A percentile compares a stretch with the other conserved stretches of the same genome.
phyloP scores from a whole-genome alignment of 768 basidiomycete species.

The Pleurotus ostreatus region DNA sequence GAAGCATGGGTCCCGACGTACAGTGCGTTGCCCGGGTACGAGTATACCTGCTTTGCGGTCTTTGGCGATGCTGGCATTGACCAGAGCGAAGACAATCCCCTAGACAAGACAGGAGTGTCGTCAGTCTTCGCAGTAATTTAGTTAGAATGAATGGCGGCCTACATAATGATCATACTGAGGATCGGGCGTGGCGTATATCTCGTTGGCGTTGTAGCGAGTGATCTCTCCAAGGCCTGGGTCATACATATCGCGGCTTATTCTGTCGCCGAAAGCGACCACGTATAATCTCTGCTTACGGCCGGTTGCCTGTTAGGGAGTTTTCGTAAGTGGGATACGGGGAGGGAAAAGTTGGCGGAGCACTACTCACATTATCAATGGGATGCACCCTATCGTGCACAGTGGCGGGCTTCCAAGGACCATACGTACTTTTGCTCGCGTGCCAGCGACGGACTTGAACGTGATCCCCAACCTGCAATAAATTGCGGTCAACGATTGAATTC shows the following conservation, averaged over 20 bases:
- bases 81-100: background rate
- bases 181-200: background rate
- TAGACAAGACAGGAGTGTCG: background rate
- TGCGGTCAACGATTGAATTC: background rate
- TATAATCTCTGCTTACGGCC: background rate
- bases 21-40: background rate
- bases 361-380: background rate
- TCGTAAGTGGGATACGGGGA: background rate
- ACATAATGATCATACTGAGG: background rate
- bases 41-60: background rate
- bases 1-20: background rate
- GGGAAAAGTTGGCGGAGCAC: background rate
- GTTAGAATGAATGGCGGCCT: background rate
- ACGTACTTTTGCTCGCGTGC: background rate
- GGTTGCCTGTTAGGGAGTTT: background rate
- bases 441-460: conserved; percentile 4
- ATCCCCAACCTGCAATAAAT: background rate
- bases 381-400: conserved; percentile 1
- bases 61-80: background rate
- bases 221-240: conserved; percentile 1
- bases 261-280: background rate
- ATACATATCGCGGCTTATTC: background rate
- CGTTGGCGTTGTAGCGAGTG: background rate
- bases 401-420: background rate
- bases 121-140: background rate